Evolutionary conservation across 306 rosid genomes (phyloP).

Genomic region (Corylus americana): DNA sequence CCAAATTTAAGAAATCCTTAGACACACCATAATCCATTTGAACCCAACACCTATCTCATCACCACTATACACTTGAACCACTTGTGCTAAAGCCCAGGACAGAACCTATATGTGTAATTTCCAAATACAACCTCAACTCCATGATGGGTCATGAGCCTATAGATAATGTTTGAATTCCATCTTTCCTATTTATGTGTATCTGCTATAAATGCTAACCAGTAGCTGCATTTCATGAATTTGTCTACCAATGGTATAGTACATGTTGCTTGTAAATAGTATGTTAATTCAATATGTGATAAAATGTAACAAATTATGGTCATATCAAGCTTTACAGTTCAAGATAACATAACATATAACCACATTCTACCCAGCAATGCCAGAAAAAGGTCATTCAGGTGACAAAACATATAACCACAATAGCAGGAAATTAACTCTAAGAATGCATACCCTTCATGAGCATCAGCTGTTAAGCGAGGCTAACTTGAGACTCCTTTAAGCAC

Average conservation of each 20-base stretch:
- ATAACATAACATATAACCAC: not conserved
- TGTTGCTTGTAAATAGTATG: not conserved
- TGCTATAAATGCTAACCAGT: not conserved
- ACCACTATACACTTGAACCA: not conserved
- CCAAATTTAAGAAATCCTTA: not conserved
- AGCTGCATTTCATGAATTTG: not conserved
- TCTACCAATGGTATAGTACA: not conserved
- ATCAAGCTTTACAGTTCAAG: not conserved
- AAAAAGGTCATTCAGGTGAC: not conserved
- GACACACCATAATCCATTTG: no score
- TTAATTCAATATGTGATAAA: not conserved
- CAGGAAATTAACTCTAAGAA: constrained; percentile 21
- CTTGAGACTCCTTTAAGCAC: constrained; percentile 39
- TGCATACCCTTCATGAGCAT: constrained; percentile 21
- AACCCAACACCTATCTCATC: not conserved
- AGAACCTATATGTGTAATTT: not conserved
- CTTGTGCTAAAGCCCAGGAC: not conserved
- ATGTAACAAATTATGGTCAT: not conserved
- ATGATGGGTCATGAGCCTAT: constrained; percentile 12
- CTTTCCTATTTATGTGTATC: not conserved
- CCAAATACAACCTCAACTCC: constrained; percentile 47
- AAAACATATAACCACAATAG: constrained; percentile 11
- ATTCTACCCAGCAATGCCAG: not conserved
- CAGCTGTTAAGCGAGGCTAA: constrained; percentile 14
- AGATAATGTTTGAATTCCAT: not conserved